Base-by-base conservation (phyloP, 805 yeast species). In the Candida nonsorbophila region DNA sequence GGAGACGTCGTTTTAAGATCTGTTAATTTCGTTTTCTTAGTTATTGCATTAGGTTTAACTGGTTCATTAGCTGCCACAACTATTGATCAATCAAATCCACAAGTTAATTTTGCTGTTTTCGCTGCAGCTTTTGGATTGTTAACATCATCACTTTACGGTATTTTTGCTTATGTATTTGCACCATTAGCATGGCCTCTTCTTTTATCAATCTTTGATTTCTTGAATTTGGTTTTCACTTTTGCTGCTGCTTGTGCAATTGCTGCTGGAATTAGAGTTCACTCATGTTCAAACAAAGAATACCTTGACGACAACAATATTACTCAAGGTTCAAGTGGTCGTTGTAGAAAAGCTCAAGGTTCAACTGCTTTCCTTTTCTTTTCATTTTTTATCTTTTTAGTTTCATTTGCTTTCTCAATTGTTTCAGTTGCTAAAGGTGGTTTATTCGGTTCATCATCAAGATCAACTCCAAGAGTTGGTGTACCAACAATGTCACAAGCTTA, bases 181-280 rank as follows among this genome's bases (percentile, higher is more conserved):
- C 77, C 77, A 47, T 69, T 90, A 38, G 94, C 95, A 24, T 84
- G 94, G 82, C 97, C 97, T 44, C 58, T 84, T 29, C 58, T 88
- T 45, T 59, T 85, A 53, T 77, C 81, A 36, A 47, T 66, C 33
- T 66, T 85, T 53, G 98, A 92, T 70, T 80, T 86, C 67, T 69
- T 92, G 62, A 87, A 87, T 74, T 63, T 78, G 47, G 83, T 88
- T 46, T 92, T 92, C 79, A 79, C 95, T 33, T 85, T 92, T 59
- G 78, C 97, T 28, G 97, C 85, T 42, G 97, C 88, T 49, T 78
- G 94, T 35, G 95, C 95, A 30, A 69, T 92, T 53, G 97, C 97
- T 30, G 94, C 85, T 37, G 94, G 79, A 49, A 78, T 84, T 53
- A 77, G 88, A 62, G 72, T 70, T 41, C 96, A 87, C 72, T 81